These are phyloP conservation scores for Colletotrichum eremochloae DNA, from an alignment of 2,329 filamentous ascomycete species.

Conservation along the genomic window DNA sequence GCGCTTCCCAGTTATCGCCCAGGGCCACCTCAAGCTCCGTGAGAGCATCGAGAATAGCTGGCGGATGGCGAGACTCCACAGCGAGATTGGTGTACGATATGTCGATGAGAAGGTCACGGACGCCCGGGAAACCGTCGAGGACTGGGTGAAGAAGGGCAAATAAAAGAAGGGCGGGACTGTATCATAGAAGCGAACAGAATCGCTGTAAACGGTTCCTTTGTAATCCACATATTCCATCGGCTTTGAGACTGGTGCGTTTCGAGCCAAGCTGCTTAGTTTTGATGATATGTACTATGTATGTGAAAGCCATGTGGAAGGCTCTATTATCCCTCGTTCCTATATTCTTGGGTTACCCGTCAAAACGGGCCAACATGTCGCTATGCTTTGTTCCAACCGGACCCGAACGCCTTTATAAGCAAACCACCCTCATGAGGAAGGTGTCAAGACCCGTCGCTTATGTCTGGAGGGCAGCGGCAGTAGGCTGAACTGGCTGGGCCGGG, in stretches of 20 bases:
- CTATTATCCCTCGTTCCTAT: slow-evolving; percentile 10
- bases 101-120: slow-evolving; percentile 85
- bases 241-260: slow-evolving; percentile 1
- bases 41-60: slow-evolving; percentile 78
- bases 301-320: background rate
- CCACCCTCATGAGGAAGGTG: background rate
- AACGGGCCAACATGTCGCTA: slow-evolving; percentile 30
- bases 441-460: slow-evolving; percentile 16
- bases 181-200: slow-evolving; percentile 43
- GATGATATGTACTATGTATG: background rate
- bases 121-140: slow-evolving; percentile 82
- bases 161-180: slow-evolving; percentile 56
- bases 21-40: slow-evolving; percentile 81
- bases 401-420: slow-evolving; percentile 40
- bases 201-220: slow-evolving; percentile 42
- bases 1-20: slow-evolving; percentile 84
- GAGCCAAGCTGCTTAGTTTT: background rate
- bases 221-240: slow-evolving; percentile 36
- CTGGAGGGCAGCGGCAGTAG: slow-evolving; percentile 43
- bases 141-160: slow-evolving; percentile 92
- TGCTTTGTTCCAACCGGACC: slow-evolving; percentile 27
- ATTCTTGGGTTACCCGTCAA: slow-evolving; percentile 3
- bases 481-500: slow-evolving; percentile 21
- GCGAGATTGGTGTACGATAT: slow-evolving; percentile 76
- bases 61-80: slow-evolving; percentile 81